Base-by-base conservation (phyloP, 805 yeast genomes). In the Candida nonsorbophila region DNA sequence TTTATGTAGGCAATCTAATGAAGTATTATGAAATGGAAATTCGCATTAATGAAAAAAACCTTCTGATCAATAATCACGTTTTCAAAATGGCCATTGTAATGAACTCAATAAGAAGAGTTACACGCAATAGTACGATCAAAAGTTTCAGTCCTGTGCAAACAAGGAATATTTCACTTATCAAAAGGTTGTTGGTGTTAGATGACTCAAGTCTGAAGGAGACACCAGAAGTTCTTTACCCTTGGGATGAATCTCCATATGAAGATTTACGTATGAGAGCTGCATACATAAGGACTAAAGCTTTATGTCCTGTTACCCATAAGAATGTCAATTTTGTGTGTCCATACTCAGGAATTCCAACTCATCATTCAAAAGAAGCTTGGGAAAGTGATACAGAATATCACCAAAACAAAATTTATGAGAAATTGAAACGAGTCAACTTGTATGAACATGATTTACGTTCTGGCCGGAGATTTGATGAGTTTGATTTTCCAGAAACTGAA, bases 371-470 rank as follows among this genome's bases (percentile, higher is more conserved):
- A 49, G 86, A 82, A 41, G 96, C 95, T 1, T 92, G 97, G 95
- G 79, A 79, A 47, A 58, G 63, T 32, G 97, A 92, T 53, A 62
- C 49, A 6, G 76, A 72, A 14, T 88, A 88, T 53, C 96, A 85
- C 47, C 48, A 61, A 14, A 51, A 74, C 15, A 72, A 78, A 44
- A 74, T 67, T 39, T 84, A 83, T 55, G 84, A 86, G 48, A 58
- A 74, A 24, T 71, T 92, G 63, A 82, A 80, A 48, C 82, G 83
- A 59, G 97, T 85, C 23, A 92, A 92, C 57, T 74, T 84, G 29
- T 90, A 79, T 56, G 98, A 92, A 57, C 97, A 90, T 50, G 98
- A 92, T 59, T 66, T 92, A 42, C 75, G 97, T 54, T 79, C 92
- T 22, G 97, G 97, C 3, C 74, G 98, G 51, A 82, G 79, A 28